phyloP scores from a whole-genome alignment of 2,329 filamentous ascomycete species.

The Beauveria sp. region DNA sequence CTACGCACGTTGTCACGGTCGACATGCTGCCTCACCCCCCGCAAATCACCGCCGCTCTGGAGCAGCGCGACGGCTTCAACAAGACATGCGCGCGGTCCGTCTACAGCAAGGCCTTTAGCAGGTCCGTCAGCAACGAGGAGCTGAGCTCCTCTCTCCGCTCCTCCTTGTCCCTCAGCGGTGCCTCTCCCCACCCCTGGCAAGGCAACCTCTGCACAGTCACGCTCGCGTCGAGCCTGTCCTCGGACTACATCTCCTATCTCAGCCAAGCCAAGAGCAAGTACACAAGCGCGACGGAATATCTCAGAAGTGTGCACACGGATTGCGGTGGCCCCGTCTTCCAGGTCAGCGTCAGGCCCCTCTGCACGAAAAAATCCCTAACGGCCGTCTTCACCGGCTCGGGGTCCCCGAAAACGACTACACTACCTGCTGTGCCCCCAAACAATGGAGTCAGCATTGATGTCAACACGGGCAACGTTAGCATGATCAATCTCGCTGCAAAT shows the following conservation, averaged over 20 bases:
- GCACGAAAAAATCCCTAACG: not conserved
- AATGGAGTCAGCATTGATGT: slow-evolving; percentile 1
- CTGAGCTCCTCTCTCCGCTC: not conserved
- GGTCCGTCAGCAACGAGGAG: not conserved
- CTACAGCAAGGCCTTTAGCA: not conserved
- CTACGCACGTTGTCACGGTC: not conserved
- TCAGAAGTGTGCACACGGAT: not conserved
- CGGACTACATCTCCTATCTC: slow-evolving; percentile 1
- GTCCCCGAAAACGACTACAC: not conserved
- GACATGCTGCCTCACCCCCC: not conserved
- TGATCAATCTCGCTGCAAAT: not conserved
- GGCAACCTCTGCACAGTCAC: slow-evolving; percentile 9
- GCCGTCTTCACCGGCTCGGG: slow-evolving; percentile 1
- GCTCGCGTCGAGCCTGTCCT: not conserved
- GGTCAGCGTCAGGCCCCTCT: not conserved
- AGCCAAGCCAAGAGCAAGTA: not conserved
- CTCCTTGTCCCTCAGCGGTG: not conserved
- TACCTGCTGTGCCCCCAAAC: not conserved
- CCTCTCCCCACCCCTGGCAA: not conserved
- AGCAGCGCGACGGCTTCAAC: not conserved
- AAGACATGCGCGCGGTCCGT: slow-evolving; percentile 3
- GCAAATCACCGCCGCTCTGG: not conserved
- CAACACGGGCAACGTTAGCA: not conserved
- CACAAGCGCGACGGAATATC: slow-evolving; percentile 1
- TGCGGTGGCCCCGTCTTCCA: slow-evolving; percentile 2